A percentile compares a stretch with the other conserved stretches of the same genome.
Conservation (phyloP, 2,329 filamentous ascomycete genomes). For the Botrytis tulipae region DNA sequence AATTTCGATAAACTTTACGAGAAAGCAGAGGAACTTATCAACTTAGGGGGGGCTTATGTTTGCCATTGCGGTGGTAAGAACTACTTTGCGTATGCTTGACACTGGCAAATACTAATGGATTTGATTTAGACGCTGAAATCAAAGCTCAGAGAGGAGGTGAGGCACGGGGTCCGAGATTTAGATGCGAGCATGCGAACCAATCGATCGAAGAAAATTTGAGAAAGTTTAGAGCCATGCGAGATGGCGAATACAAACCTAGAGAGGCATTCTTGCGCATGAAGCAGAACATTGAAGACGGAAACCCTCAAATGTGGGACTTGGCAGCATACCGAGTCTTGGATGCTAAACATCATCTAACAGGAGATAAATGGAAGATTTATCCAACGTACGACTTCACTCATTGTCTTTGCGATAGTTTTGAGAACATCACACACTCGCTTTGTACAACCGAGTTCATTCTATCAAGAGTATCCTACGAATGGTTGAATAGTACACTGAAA, state of each 20-base stretch:
- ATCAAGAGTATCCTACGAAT: constrained; percentile 85
- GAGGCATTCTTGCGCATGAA: constrained; percentile 92
- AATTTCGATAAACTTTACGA: constrained; percentile 85
- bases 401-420: constrained; percentile 88
- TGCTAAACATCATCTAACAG: constrained; percentile 75
- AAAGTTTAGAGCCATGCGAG: constrained; percentile 87
- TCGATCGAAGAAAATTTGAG: constrained; percentile 71
- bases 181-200: constrained; percentile 77
- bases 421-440: constrained; percentile 85
- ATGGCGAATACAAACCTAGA: constrained; percentile 83
- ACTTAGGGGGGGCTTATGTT: constrained; percentile 71
- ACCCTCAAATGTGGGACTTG: constrained; percentile 96
- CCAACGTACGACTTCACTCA: constrained; percentile 93
- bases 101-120: constrained; percentile 32
- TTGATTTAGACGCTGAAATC: constrained; percentile 64
- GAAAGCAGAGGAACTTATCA: constrained; percentile 80
- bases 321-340: constrained; percentile 84
- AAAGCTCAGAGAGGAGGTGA: constrained; percentile 84
- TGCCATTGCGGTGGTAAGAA: constrained; percentile 71
- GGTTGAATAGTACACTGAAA: constrained; percentile 75
- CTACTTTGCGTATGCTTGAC: neutral
- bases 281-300: constrained; percentile 77
- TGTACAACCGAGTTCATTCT: constrained; percentile 93
- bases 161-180: constrained; percentile 67
- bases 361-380: constrained; percentile 85